phyloP scores from a whole-genome alignment of 164 flowering plant genomes.

The Piper longum region DNA sequence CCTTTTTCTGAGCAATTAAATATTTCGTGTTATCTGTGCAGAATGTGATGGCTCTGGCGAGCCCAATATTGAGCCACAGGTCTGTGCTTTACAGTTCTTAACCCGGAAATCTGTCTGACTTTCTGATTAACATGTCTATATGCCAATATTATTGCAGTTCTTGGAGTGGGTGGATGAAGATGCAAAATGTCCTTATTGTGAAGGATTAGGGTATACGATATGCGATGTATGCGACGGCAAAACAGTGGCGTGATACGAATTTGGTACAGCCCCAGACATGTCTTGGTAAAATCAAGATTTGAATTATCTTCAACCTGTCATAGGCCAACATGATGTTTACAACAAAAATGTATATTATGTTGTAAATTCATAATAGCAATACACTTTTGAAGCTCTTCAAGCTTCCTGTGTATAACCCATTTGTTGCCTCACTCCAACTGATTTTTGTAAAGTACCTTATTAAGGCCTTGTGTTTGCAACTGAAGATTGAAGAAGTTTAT shows the following conservation, averaged over 20 bases:
- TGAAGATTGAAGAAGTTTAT: no score
- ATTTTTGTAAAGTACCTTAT: no score
- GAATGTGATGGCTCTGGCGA: conserved; percentile 98
- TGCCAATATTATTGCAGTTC: conserved; percentile 44
- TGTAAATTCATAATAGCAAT: not conserved
- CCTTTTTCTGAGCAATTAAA: not conserved
- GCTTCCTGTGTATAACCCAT: not conserved
- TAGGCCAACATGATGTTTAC: not conserved
- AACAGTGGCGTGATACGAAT: conserved; percentile 1
- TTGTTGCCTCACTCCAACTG: no score
- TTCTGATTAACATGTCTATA: not conserved
- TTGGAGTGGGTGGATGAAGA: conserved; percentile 85
- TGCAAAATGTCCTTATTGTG: conserved; percentile 76
- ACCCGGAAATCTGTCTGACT: not conserved
- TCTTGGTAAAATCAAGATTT: no score
- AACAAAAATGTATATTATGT: not conserved
- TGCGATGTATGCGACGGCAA: conserved; percentile 71
- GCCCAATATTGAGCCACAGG: conserved; percentile 85
- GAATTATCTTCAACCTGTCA: not conserved
- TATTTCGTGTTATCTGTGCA: conserved; percentile 15
- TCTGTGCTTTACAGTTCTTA: conserved; percentile 2
- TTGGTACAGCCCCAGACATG: not conserved
- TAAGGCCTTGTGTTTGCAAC: no score
- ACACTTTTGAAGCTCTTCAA: not conserved
- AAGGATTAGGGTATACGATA: conserved; percentile 51